Base-by-base conservation (phyloP, 179 eudicot genomes). In the Vitellaria paradoxa region DNA sequence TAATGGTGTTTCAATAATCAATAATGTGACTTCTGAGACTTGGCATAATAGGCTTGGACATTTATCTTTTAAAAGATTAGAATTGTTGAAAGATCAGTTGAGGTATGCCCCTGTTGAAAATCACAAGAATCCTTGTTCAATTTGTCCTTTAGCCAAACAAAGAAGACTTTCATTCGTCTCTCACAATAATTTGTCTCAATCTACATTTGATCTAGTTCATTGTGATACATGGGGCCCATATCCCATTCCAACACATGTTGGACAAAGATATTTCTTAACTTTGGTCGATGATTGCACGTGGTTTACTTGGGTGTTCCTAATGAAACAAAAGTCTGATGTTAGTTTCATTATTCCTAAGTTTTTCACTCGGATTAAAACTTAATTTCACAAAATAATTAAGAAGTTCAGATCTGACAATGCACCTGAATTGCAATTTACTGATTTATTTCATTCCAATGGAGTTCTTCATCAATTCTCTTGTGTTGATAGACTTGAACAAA, bases 21-120 rank as follows among this genome's bases (percentile, higher is more conserved):
- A 61, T 21, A 61, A 20, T 21, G 24, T n/a, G 8, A 18, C 65
- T 8, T 23, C 30, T 10, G 4, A 21, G 4, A 10, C 12, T 61
- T 61, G 30, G 65, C 65, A 61, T 21, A 21, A 61, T 61, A 61
- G 65, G 18, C 65, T 61, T 61, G 65, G 30, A 7, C 65, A 61
- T 61, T 61, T 61, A 18, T 21, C 65, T 7, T 61, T 61, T 61
- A 10, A 52, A 10, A 52, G 13, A 52, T 52, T 52, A 52, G 13
- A 52, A 9, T 10, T 9, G 56, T 52, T 21, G 65, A 7, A 61
- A 61, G 65, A 61, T 5, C 4, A n/a, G 9, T 21, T 61, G 11
- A 23, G 21, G 8, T 61, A 23, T 61, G 26, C 2, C 21, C 10
- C 0, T 61, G 12, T 23, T 7, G 20, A 2, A 6, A 21, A n/a